Evolutionary conservation across 257 asterid species (phyloP), one percentile per base, ranked within the genome.

Genomic region (Verbascum thapsus): DNA sequence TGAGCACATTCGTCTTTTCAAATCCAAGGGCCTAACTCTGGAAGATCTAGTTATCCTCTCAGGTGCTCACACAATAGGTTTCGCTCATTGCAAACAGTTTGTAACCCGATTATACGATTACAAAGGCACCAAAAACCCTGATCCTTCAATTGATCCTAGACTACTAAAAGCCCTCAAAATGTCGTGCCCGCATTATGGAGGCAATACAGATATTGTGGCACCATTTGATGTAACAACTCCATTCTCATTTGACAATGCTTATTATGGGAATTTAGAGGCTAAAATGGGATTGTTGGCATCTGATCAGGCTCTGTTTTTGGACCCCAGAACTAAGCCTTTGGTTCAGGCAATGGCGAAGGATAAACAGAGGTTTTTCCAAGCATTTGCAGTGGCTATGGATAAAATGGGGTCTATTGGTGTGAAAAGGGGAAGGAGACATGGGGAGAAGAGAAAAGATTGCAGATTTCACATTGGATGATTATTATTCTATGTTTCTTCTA

Each of bases 151-250:
- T 6, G 96, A 94, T 20, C 80, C 81, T 0, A 87, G 90, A 41
- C 88, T 94, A 34, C 85, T 87, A 4, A 90, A 94, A 76, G 95
- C 96, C 19, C 82, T 90, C 7, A 84, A 58, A 62, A 82, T 94
- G 96, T 78, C 90, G 5, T 94, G 97, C 67, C 99, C 99, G 12
- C 79, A 60, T 51, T 81, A 53, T 32, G 99, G 97, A 13, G 99
- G 96, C 40, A 90, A 85, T 59, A 66, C 74, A 10, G 94, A 88
- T 51, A 57, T 85, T 13, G 88, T 94, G 10, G 95, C 86, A 40
- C 99, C 99, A 38, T 84, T 88, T 74, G 99, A 94, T 75, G 99
- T 90, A 30, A 82, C 90, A 39, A 94, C 97, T 12, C 95, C 99
- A 10, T 90, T 94, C 63, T 9, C 84, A 10, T 87, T 94, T 34